Percentiles rank a stretch among this genome's conserved stretches.
These are phyloP conservation scores for Podospora conica DNA, from an alignment of 495 filamentous ascomycete species.

Conservation along the genomic window DNA sequence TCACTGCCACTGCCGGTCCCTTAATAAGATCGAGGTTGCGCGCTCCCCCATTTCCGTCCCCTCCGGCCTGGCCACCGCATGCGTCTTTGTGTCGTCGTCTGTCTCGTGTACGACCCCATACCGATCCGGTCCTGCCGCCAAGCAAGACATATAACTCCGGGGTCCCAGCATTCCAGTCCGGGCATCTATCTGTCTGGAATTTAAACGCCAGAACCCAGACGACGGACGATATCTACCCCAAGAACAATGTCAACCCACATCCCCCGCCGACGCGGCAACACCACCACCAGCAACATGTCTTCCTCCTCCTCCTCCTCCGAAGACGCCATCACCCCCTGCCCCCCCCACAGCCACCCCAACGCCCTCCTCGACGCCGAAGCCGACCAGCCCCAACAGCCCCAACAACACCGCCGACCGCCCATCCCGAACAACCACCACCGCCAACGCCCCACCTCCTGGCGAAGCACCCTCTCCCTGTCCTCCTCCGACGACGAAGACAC, in stretches of 20 bases:
- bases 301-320: slow-evolving; percentile 12
- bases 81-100: background rate
- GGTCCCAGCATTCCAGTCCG: background rate
- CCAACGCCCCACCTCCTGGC: slow-evolving; percentile 13
- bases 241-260: background rate
- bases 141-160: background rate
- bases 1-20: background rate
- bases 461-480: background rate
- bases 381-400: background rate
- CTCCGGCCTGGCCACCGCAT: background rate
- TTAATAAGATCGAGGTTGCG: background rate
- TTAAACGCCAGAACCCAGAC: background rate
- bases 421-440: background rate
- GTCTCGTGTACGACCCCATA: background rate
- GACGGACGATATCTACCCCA: background rate
- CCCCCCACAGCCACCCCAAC: slow-evolving; percentile 4
- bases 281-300: slow-evolving; percentile 3
- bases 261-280: slow-evolving; percentile 1
- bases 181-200: too few species aligned
- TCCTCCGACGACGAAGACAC: background rate
- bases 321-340: slow-evolving; percentile 24
- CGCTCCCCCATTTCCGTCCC: background rate
- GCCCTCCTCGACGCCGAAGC: background rate
- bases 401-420: background rate
- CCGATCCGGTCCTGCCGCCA: background rate